Base-by-base conservation (phyloP, 2,329 filamentous ascomycete species). In the Pyricularia sp. region DNA sequence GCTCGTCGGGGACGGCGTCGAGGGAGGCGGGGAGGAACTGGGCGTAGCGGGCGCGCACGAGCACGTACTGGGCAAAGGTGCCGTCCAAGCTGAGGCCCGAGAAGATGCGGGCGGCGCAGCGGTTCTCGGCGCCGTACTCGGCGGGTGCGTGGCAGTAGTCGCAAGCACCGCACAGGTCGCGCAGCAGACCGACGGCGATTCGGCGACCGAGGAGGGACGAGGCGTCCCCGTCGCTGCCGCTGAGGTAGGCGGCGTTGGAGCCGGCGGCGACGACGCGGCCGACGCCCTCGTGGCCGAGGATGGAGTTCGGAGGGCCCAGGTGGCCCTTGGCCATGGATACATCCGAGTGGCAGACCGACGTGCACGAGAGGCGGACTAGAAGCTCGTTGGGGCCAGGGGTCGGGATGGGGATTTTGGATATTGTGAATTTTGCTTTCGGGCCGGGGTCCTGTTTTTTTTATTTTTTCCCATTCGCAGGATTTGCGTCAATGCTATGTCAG, bases 201-300 rank as follows among this genome's bases (percentile, higher is more conserved):
- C 75, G 73, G 61, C 76, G 71, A 35, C 75, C 76, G 2, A 74
- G 31, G 19, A 74, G 66, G 1, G 68, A 65, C 1, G 69, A 66
- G 62, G 73, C 72, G 31, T 44, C 61, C n/a, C 31, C 28, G 59
- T 73, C 72, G 44, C 49, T 71, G 44, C 49, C 62, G 26, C 10
- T n/a, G 3, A 63, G 62, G n/a, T 69, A 60, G 0, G 67, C 7
- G 3, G 77, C 71, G 40, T 73, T 71, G 33, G 71, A 70, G 1
- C 78, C 79, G 1, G 79, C 66, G 28, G 68, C 70, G 4, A 71
- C 74, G 19, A 79, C 71, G 12, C 70, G 71, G 1, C 79, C 79
- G 1, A 79, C 75, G 8, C 78, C 79, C 66, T 81, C 79, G 62
- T 81, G 79, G 4, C 79, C 78, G 0, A 78, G 71, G 1, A 78